phyloP scores from a whole-genome alignment of 1,284 basidiomycete genomes.

The Trichosporon sp. region DNA sequence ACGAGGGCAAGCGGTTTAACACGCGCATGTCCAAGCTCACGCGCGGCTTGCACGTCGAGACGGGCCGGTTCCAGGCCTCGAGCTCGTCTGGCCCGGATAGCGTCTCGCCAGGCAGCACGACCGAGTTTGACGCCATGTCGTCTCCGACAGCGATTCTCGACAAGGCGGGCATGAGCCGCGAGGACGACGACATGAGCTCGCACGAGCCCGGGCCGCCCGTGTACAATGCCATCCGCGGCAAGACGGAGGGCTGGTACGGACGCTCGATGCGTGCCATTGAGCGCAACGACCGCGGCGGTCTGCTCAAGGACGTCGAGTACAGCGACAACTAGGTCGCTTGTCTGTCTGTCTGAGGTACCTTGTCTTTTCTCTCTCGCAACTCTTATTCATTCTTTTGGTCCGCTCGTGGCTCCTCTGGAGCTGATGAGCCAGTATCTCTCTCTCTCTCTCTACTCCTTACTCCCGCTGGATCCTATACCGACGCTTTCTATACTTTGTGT shows the following conservation, averaged over 20 bases:
- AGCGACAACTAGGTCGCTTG: neutral
- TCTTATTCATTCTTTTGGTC: neutral
- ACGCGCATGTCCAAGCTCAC: constrained; percentile 17
- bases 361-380: neutral
- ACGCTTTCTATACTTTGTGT: neutral
- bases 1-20: constrained; percentile 16
- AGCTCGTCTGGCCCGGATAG: neutral
- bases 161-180: constrained; percentile 12
- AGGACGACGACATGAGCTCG: constrained; percentile 8
- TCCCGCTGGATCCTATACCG: neutral
- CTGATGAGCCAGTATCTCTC: neutral
- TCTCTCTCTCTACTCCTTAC: neutral
- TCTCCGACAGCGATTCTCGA: constrained; percentile 14
- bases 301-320: constrained; percentile 22
- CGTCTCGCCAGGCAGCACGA: constrained; percentile 11
- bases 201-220: constrained; percentile 28
- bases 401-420: neutral
- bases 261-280: constrained; percentile 37
- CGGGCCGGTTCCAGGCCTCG: constrained; percentile 4
- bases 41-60: constrained; percentile 22
- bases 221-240: constrained; percentile 30
- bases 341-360: neutral
- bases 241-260: constrained; percentile 39
- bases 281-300: constrained; percentile 23
- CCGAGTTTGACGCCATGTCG: constrained; percentile 17